Conservation (phyloP, 2,329 filamentous ascomycete genomes). For the Fonsecaea monophora region DNA sequence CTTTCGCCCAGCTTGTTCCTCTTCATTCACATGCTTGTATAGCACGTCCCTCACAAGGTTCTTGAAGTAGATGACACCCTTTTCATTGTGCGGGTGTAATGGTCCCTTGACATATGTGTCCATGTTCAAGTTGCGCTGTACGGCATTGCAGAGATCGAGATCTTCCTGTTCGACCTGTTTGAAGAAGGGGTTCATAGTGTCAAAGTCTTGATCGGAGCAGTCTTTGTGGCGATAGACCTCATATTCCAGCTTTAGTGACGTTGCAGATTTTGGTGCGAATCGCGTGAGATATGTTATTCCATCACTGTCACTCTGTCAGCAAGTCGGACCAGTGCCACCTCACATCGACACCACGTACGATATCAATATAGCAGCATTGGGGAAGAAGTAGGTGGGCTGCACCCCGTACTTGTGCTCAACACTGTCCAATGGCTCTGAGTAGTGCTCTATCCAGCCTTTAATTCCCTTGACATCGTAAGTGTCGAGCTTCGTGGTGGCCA, state of each 20-base stretch:
- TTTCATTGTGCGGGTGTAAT: conserved; percentile 64
- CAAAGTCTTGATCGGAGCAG: conserved; percentile 64
- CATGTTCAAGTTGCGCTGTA: conserved; percentile 65
- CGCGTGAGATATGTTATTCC: conserved; percentile 29
- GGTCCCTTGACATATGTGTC: conserved; percentile 68
- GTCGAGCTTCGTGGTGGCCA: conserved; percentile 25
- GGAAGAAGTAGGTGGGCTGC: conserved; percentile 31
- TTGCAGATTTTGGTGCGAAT: conserved; percentile 42
- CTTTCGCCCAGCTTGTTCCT: conserved; percentile 45
- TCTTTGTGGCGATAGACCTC: conserved; percentile 69
- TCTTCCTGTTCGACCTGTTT: conserved; percentile 70
- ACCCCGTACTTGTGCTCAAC: conserved; percentile 23
- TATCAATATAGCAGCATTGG: conserved; percentile 30
- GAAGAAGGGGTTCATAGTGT: conserved; percentile 63
- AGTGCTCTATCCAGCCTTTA: conserved; percentile 25
- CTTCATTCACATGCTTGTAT: conserved; percentile 52
- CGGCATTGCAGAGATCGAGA: conserved; percentile 64
- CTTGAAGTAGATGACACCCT: conserved; percentile 61
- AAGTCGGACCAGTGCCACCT: background rate
- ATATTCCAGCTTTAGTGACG: conserved; percentile 63
- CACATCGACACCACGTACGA: conserved; percentile 15
- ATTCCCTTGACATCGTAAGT: conserved; percentile 26
- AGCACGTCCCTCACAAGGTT: conserved; percentile 58
- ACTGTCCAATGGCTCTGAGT: conserved; percentile 23
- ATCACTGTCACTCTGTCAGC: conserved; percentile 18